A percentile compares a stretch with the other conserved stretches of the same genome.
Evolutionary conservation across 2,329 filamentous ascomycete species (phyloP).

Genomic region (Fusarium sp.): DNA sequence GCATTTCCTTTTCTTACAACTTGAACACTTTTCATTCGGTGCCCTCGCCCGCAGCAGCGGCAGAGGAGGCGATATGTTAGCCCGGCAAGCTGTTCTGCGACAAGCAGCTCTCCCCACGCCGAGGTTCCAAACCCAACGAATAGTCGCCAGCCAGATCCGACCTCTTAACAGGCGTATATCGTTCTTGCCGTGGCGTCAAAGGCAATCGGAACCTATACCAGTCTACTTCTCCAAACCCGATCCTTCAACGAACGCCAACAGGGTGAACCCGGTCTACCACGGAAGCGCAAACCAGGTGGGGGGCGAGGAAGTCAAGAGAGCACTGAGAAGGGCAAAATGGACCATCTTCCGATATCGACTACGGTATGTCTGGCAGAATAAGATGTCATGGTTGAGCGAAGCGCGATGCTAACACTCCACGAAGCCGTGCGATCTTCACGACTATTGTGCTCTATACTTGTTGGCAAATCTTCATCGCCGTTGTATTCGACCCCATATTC

Average conservation of each 20-base stretch:
- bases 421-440: slow-evolving; percentile 46
- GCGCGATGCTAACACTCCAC: slow-evolving; percentile 12
- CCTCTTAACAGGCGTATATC: slow-evolving; percentile 44
- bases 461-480: slow-evolving; percentile 55
- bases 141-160: slow-evolving; percentile 34
- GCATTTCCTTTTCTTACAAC: neutral
- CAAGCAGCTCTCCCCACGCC: slow-evolving; percentile 29
- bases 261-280: neutral
- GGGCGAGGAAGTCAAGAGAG: slow-evolving; percentile 22
- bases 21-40: neutral
- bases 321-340: slow-evolving; percentile 36
- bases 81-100: slow-evolving; percentile 38
- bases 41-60: neutral
- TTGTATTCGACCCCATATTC: slow-evolving; percentile 59
- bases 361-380: slow-evolving; percentile 37
- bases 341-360: slow-evolving; percentile 37
- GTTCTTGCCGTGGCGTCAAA: slow-evolving; percentile 48
- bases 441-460: slow-evolving; percentile 49
- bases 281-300: neutral
- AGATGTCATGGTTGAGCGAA: neutral
- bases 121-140: slow-evolving; percentile 33
- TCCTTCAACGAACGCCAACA: neutral
- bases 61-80: slow-evolving; percentile 35
- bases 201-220: slow-evolving; percentile 37
- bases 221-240: slow-evolving; percentile 47